Percentiles rank a stretch among this genome's conserved stretches.
These are phyloP conservation scores for Acrodontium crateriforme DNA, from an alignment of 2,329 filamentous ascomycete species.

Conservation along the genomic window DNA sequence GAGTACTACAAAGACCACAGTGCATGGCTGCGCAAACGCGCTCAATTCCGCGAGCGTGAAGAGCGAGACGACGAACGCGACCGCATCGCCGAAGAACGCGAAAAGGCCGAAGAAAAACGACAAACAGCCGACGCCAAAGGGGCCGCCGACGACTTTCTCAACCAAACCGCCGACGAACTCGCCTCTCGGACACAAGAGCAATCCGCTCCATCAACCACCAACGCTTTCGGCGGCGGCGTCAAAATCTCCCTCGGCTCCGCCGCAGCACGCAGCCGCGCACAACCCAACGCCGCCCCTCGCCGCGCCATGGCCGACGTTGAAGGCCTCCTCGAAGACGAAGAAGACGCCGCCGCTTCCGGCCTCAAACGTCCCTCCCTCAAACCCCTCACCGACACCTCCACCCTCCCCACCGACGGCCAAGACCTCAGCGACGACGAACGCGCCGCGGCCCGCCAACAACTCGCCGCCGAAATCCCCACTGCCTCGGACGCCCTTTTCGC, in stretches of 20 bases:
- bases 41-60: conserved; percentile 59
- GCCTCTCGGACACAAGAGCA: conserved; percentile 25
- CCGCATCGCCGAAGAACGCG: conserved; percentile 61
- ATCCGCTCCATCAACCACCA: no score
- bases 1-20: conserved; percentile 81
- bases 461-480: conserved; percentile 81
- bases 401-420: conserved; percentile 57
- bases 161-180: conserved; percentile 68
- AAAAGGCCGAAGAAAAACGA: conserved; percentile 47
- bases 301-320: conserved; percentile 75
- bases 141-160: conserved; percentile 83
- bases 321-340: conserved; percentile 86
- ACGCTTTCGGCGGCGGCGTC: conserved; percentile 47
- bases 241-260: conserved; percentile 82
- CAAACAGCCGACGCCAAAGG: conserved; percentile 67
- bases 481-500: conserved; percentile 77
- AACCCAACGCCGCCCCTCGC: conserved; percentile 18
- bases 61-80: conserved; percentile 68
- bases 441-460: conserved; percentile 61
- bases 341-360: conserved; percentile 47
- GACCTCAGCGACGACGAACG: conserved; percentile 79
- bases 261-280: conserved; percentile 54
- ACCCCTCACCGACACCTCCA: conserved; percentile 26
- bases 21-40: conserved; percentile 72
- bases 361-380: conserved; percentile 24